A percentile compares a stretch with the other conserved stretches of the same genome.
These are phyloP conservation scores for Puccinia hordei DNA, from an alignment of 1,284 basidiomycete genomes.

Conservation along the genomic window DNA sequence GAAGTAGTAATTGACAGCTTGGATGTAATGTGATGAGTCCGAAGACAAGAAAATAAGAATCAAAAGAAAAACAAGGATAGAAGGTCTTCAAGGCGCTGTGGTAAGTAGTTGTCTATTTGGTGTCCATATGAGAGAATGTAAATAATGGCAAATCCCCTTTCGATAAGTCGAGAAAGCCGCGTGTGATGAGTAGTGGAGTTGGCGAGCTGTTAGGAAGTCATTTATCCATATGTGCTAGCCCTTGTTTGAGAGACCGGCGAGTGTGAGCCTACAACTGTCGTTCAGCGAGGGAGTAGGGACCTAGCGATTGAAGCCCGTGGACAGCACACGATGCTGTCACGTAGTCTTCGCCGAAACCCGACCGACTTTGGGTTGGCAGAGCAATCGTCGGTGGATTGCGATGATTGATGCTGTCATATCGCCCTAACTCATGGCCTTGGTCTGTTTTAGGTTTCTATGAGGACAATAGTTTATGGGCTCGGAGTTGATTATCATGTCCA, in stretches of 20 bases:
- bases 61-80: neutral
- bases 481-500: no score
- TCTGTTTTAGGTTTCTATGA: neutral
- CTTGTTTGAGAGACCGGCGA: neutral
- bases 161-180: neutral
- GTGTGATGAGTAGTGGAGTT: neutral
- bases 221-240: neutral
- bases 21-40: neutral
- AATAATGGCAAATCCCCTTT: neutral
- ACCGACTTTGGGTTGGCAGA: neutral
- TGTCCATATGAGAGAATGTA: neutral
- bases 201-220: neutral
- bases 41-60: neutral
- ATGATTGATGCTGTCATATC: neutral
- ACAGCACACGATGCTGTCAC: neutral
- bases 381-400: neutral
- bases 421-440: neutral
- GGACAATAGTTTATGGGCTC: neutral
- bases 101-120: neutral
- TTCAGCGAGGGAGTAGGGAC: neutral
- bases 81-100: neutral
- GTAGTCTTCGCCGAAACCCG: neutral
- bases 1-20: neutral
- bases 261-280: neutral
- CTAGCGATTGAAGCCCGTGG: neutral